Conservation (phyloP, 1,139 yeast species). For the Geotrichum siamense region DNA sequence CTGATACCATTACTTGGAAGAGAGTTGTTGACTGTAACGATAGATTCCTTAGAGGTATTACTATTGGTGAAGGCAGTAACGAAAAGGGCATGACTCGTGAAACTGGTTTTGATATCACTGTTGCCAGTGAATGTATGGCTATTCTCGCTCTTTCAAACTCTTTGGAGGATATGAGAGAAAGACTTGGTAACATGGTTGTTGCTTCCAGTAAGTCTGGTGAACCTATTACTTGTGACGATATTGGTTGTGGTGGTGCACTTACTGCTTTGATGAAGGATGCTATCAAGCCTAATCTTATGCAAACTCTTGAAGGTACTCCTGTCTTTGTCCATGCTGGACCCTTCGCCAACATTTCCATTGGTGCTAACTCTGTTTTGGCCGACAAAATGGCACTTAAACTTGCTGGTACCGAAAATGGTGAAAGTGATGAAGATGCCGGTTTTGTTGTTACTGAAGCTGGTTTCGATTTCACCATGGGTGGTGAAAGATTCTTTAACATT, state of each 20-base stretch:
- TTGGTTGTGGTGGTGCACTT: constrained; percentile 96
- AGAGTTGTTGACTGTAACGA: constrained; percentile 96
- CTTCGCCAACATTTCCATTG: constrained; percentile 94
- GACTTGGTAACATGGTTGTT: constrained; percentile 87
- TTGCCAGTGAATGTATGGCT: constrained; percentile 98
- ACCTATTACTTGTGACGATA: constrained; percentile 92
- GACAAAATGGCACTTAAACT: constrained; percentile 92
- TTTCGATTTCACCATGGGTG: constrained; percentile 99
- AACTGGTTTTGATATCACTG: constrained; percentile 95
- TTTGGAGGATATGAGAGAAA: constrained; percentile 76
- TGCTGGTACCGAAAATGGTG: constrained; percentile 62
- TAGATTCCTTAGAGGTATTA: constrained; percentile 83
- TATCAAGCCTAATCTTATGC: constrained; percentile 95
- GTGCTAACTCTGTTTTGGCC: constrained; percentile 91
- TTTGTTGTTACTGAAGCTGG: constrained; percentile 97
- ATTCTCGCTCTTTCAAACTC: constrained; percentile 84
- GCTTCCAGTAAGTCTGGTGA: constrained; percentile 77
- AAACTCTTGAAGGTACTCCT: constrained; percentile 96
- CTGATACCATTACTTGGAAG: constrained; percentile 90
- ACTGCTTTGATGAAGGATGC: constrained; percentile 96
- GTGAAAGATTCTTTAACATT: constrained; percentile 94
- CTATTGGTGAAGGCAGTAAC: constrained; percentile 89
- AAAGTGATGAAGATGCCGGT: constrained; percentile 61
- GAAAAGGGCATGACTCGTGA: constrained; percentile 85
- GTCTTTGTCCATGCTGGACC: constrained; percentile 99